Percentiles rank a stretch among this genome's conserved stretches.
phyloP scores from a whole-genome alignment of 257 asterid species.

The Penstemon eatonii region DNA sequence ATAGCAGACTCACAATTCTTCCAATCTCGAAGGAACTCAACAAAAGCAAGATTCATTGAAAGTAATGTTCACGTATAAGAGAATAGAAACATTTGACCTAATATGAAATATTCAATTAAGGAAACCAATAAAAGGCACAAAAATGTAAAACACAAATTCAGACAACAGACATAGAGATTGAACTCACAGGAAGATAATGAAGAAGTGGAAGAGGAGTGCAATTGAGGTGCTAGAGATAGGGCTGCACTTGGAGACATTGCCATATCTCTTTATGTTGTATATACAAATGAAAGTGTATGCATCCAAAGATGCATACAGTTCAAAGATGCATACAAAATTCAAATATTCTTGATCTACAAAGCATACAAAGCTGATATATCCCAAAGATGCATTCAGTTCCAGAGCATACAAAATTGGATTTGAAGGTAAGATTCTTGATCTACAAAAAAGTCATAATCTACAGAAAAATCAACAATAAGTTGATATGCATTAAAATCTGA shows the following conservation, averaged over 20 bases:
- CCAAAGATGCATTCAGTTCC: no score
- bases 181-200: slow-evolving; percentile 38
- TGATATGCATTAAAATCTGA: no score
- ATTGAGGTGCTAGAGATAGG: slow-evolving; percentile 41
- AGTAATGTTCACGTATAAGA: neutral
- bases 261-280: slow-evolving; percentile 31
- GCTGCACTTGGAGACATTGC: slow-evolving; percentile 43
- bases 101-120: neutral
- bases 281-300: no score
- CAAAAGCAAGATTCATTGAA: neutral
- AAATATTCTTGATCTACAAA: no score
- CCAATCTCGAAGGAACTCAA: neutral
- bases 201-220: slow-evolving; percentile 32
- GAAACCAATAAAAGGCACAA: neutral
- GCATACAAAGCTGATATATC: no score
- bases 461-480: no score
- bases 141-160: neutral
- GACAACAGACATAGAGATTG: neutral
- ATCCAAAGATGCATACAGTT: no score
- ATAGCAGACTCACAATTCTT: no score
- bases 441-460: no score
- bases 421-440: no score
- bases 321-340: no score
- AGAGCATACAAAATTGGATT: no score
- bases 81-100: neutral